phyloP scores from a whole-genome alignment of 2,329 filamentous ascomycete species.

The Diaporthe ampelina region DNA sequence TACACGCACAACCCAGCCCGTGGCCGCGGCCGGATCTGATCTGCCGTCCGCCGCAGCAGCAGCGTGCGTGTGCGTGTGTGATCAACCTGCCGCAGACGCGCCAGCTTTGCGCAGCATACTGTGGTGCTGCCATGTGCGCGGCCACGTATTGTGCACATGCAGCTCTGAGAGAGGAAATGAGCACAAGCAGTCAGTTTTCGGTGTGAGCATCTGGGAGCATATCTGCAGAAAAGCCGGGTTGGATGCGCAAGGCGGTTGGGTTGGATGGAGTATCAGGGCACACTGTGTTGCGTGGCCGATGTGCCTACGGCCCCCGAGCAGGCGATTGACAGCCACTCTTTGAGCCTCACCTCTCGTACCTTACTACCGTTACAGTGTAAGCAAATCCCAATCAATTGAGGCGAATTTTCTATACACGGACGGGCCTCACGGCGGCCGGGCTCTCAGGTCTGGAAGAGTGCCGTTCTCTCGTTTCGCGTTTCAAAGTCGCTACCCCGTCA shows the following conservation, averaged over 20 bases:
- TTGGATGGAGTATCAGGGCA: too few species aligned
- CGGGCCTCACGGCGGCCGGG: conserved; percentile 9
- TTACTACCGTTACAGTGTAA: neutral
- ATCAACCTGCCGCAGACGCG: neutral
- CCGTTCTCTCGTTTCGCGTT: conserved; percentile 15
- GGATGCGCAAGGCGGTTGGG: too few species aligned
- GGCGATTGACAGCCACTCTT: neutral
- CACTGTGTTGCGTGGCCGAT: neutral
- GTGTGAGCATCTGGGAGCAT: neutral
- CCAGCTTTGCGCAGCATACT: neutral
- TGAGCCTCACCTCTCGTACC: neutral
- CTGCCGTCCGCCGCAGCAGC: neutral
- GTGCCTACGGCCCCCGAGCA: neutral
- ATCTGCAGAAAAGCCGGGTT: neutral
- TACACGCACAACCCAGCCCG: too few species aligned
- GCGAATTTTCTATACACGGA: neutral
- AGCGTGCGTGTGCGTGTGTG: neutral
- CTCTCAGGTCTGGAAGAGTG: neutral
- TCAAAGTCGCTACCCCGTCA: conserved; percentile 13
- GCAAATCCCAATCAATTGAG: neutral
- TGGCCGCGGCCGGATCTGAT: neutral
- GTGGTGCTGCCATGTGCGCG: neutral
- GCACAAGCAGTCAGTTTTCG: neutral
- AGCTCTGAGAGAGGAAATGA: neutral
- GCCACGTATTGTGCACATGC: neutral